phyloP scores from a whole-genome alignment of 2,329 filamentous ascomycete genomes.

The Aureobasidium pullulans region DNA sequence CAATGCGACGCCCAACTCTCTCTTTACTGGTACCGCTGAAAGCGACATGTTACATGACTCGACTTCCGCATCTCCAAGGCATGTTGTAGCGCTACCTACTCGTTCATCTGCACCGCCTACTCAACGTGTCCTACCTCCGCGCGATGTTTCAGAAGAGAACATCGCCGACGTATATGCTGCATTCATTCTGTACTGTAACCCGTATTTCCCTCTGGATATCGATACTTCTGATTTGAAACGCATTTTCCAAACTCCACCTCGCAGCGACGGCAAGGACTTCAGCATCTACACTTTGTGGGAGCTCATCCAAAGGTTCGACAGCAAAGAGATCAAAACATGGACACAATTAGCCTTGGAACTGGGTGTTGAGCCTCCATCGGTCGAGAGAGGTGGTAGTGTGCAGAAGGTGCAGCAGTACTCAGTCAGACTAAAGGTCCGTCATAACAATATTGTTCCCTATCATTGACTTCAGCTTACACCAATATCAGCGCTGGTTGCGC shows the following conservation, averaged over 20 bases:
- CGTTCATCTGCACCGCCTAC: not conserved
- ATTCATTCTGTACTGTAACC: constrained; percentile 90
- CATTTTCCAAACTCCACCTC: constrained; percentile 71
- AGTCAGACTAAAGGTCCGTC: constrained; percentile 71
- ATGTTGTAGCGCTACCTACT: not conserved
- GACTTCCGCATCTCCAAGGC: constrained; percentile 2
- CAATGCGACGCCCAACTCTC: constrained; percentile 4
- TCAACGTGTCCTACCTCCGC: constrained; percentile 51
- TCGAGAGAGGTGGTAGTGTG: constrained; percentile 69
- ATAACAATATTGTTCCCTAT: constrained; percentile 18
- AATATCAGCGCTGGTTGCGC: constrained; percentile 70
- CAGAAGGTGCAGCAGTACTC: constrained; percentile 96
- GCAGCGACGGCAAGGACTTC: constrained; percentile 81
- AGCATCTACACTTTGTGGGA: constrained; percentile 69
- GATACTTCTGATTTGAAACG: constrained; percentile 66
- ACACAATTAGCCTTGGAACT: constrained; percentile 76
- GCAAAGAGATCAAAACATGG: constrained; percentile 87
- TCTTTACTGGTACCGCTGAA: not conserved
- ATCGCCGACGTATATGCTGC: constrained; percentile 76
- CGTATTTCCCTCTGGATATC: constrained; percentile 60
- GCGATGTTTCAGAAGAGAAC: constrained; percentile 58
- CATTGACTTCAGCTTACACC: not conserved
- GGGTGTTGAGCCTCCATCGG: constrained; percentile 79
- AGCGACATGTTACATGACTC: not conserved
- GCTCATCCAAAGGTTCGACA: constrained; percentile 69